Base-by-base conservation (phyloP, 2,329 filamentous ascomycete species). In the Acephala macrosclerotiorum region DNA sequence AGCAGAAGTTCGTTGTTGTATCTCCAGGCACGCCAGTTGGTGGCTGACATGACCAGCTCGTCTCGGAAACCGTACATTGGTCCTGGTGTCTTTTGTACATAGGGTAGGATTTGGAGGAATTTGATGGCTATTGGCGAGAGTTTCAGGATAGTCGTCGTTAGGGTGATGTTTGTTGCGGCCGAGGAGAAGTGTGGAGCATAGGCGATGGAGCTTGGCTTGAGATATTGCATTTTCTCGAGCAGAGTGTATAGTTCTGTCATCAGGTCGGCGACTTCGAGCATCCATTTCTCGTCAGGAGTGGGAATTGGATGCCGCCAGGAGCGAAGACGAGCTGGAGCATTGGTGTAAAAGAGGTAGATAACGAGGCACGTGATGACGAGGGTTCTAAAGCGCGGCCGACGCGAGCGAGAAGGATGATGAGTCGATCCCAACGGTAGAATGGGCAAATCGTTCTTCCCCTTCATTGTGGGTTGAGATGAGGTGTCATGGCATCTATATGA, bases 1-100 rank as follows among this genome's bases (percentile, higher is more conserved):
- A 51, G 47, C 20, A 51, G 11, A 12, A 51, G 47, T 20, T 51
- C 47, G 25, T 51, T 51, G 25, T 51, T 51, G 25, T 51, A 29
- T 29, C 47, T 12, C 25, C n/a, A 51, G 11, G 47, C 47, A 3
- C 47, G n/a, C 47, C 47, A 51, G n/a, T 29, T 51, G 20, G 18
- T 51, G 20, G 47, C 47, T 51, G 47, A 51, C 18, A 51, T 20
- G 16, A 25, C 22, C 18, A n/a, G 18, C 14, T 51, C 47, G 25
- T 51, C 14, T n/a, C 47, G 20, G 47, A 20, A 20, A 3, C 20
- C 20, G 14, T 51, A 51, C 18, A 51, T 20, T 8, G 47, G 47
- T 25, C 47, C 47, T 25, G n/a, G 20, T 20, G 47, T 25, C 12
- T 12, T 20, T 29, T 22, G 5, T 51, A 51, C 47, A 29, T 51